Percentiles rank a stretch among this genome's conserved stretches.
Evolutionary conservation across 345 rosid species (phyloP).

Genomic region (Cardamine chenopodiifolia): DNA sequence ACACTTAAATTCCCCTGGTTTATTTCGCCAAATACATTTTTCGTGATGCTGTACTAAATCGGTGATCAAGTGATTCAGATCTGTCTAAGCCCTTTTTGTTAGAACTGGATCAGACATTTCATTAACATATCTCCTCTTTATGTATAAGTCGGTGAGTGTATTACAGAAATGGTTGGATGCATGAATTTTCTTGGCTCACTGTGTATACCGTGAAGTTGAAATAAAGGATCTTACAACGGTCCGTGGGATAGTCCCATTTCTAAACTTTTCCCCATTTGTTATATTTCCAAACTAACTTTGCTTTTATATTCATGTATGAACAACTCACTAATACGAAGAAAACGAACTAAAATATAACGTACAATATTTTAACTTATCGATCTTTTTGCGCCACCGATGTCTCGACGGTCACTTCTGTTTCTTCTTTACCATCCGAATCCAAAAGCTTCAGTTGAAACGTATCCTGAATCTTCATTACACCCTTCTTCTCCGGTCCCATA

Average conservation of each 20-base stretch:
- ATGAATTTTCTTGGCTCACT: not conserved
- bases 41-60: not conserved
- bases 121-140: no score
- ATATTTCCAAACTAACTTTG: not conserved
- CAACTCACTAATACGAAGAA: not conserved
- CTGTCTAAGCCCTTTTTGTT: no score
- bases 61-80: not conserved
- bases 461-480: constrained; percentile 80
- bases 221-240: not conserved
- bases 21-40: no score
- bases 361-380: not conserved
- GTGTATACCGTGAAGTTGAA: no score
- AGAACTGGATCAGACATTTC: not conserved
- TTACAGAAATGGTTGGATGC: not conserved
- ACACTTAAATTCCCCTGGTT: not conserved
- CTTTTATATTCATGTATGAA: not conserved
- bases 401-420: constrained; percentile 47
- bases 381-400: constrained; percentile 20
- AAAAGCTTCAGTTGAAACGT: constrained; percentile 50
- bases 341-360: not conserved
- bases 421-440: constrained; percentile 45
- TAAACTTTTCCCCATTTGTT: not conserved
- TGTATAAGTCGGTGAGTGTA: not conserved
- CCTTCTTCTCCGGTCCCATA: constrained; percentile 81
- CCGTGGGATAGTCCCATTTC: not conserved